Conservation (phyloP, 225 moss, liverwort and hornwort genomes). For the Polytrichum commune region DNA sequence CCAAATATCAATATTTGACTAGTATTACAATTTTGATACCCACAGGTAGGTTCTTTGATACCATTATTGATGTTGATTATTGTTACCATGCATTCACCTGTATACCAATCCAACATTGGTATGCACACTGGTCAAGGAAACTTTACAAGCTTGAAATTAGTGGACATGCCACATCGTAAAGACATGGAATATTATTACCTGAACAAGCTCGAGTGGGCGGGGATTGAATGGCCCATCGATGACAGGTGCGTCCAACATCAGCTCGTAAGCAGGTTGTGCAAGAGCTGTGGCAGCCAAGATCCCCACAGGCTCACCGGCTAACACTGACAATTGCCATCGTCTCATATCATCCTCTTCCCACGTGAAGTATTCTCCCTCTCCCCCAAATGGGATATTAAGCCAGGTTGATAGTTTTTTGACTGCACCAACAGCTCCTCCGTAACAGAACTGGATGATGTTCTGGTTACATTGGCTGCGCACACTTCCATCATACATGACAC, state of each 20-base stretch:
- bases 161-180: neutral
- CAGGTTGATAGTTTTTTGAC: neutral
- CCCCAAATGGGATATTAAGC: neutral
- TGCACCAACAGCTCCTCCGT: slow-evolving; percentile 24
- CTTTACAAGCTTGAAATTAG: no score
- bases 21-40: no score
- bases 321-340: slow-evolving; percentile 13
- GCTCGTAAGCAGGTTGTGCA: slow-evolving; percentile 57
- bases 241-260: slow-evolving; percentile 52
- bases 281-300: slow-evolving; percentile 60
- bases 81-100: no score
- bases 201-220: slow-evolving; percentile 46
- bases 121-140: no score
- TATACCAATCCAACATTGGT: no score
- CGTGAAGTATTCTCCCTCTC: neutral
- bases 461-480: slow-evolving; percentile 40
- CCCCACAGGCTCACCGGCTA: slow-evolving; percentile 60
- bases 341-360: neutral
- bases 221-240: slow-evolving; percentile 43
- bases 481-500: slow-evolving; percentile 54
- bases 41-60: no score
- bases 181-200: slow-evolving; percentile 5
- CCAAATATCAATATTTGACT: no score
- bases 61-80: no score
- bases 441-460: slow-evolving; percentile 46